Evolutionary conservation across 225 moss, liverwort and hornwort genomes (phyloP), one percentile per base, ranked within the genome.

Genomic region (Marchantia paleacea): DNA sequence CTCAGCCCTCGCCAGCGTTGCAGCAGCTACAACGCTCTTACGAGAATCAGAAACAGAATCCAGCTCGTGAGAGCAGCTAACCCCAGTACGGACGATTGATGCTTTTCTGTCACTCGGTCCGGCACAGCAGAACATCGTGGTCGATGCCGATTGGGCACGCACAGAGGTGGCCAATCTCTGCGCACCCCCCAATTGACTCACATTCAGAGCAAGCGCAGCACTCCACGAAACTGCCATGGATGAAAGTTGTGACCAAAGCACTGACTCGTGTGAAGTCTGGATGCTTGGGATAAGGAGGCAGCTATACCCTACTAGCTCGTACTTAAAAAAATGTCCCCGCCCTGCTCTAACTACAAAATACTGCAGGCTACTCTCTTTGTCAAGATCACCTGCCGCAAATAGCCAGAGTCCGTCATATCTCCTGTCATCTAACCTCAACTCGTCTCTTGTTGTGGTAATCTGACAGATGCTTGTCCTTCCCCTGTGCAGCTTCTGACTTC

Each of bases 1-100:
- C 80, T 83, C 86, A 57, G 86, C 83, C 78, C 86, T 83, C 29
- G 83, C 83, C 74, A 86, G 47, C 11, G 80, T 69, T 19, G 30
- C 79, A 53, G 79, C 54, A 39, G 47, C 60, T 8, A 16, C 61
- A 11, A 58, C 11, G 53, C 64, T 65, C 50, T 22, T 52, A 24
- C 65, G 78, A 9, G 24, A 50, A 25, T 78, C 78, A 47, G 52
- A 78, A 39, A 15, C 58, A 22, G 60, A 76, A 30, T 39, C 31
- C 60, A 58, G 28, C 39, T 47, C 29, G 7, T 4, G 60, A 47
- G 20, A 30, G 55, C 47, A 47, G 11, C 49, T 65, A 10, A 64
- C n/a, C 24, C 49, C 78, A 11, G 57, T 29, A 7, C 16, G 30
- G 30, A 58, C 55, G 10, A 57, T 22, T 73, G 63, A 20, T 48